Base-by-base conservation (phyloP, 192 early-diverging fungal genomes). In the Kappamyces sp. region DNA sequence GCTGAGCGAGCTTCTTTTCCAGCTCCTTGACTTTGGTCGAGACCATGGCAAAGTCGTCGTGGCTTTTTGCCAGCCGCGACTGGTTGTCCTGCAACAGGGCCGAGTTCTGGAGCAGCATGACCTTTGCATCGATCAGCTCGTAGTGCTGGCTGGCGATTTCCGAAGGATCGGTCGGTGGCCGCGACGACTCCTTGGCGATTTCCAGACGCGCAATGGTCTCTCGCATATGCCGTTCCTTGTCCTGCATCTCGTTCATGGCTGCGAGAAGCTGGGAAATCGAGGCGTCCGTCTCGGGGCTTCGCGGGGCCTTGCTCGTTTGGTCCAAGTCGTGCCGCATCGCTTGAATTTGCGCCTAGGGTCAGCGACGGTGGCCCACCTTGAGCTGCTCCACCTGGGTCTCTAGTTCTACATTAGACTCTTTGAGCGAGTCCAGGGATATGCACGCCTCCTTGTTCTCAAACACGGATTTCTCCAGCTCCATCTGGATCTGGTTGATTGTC, bases 371-470 rank as follows among this genome's bases (percentile, higher is more conserved):
- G n/a, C n/a, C n/a, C n/a, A 86, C 83, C 78, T 88, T 91, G 43
- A 85, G 74, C 43, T 78, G 74, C 3, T 93, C 88, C 11, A 96
- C 64, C 62, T 92, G 88, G 35, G 68, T 71, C 34, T 69, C 65
- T 34, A 92, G 69, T 57, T 96, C 94, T 30, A 63, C 57, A 62
- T 95, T 93, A 33, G 78, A 84, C 67, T 97, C 93, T 39, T 86
- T 88, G 45, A 95, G 69, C 67, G 81, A 85, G 37, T 99, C 94
- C 4, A 95, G 74, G n/a, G 80, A 89, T 54, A 99, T 91, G 50
- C 80, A 69, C 22, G 79, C 81, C 65, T 99, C 96, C 71, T 92
- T 90, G 71, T 85, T 81, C 33, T 89, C 90, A 68, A 91, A 95
- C 5, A 78, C 78, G 5, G 89, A 73, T 68, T 95, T 95, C 59